Percentiles rank a stretch among this genome's conserved stretches.
phyloP scores from a whole-genome alignment of 1,284 basidiomycete species.

The Boletus albobrunnescens region DNA sequence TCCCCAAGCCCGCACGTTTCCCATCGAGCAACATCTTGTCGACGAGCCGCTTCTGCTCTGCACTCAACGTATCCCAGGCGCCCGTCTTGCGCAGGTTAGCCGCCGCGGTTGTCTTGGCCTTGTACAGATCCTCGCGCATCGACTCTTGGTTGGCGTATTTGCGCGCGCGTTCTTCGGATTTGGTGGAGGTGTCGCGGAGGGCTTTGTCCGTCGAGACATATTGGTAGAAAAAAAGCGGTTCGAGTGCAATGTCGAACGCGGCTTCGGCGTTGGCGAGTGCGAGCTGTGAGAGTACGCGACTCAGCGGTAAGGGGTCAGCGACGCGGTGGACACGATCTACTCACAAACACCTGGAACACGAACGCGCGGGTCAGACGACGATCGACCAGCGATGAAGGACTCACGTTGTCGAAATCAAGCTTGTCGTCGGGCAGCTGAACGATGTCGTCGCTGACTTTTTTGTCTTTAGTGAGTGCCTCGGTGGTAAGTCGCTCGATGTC shows the following conservation, averaged over 20 bases:
- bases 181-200: conserved; percentile 70
- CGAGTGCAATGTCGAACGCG: conserved; percentile 45
- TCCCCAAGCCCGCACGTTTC: conserved; percentile 68
- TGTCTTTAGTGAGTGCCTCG: conserved; percentile 55
- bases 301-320: too few species aligned
- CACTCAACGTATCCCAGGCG: conserved; percentile 52
- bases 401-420: conserved; percentile 56
- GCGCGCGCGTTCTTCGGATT: conserved; percentile 63
- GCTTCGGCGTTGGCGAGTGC: conserved; percentile 59
- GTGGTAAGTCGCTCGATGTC: conserved; percentile 58
- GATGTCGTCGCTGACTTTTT: conserved; percentile 55
- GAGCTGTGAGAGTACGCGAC: conserved; percentile 25
- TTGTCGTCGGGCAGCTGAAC: conserved; percentile 56
- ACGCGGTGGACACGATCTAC: conserved; percentile 27
- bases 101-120: conserved; percentile 64
- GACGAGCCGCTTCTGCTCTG: conserved; percentile 67
- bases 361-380: background rate
- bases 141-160: conserved; percentile 67
- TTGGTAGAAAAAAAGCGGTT: conserved; percentile 73
- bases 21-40: conserved; percentile 78
- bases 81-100: conserved; percentile 60
- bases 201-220: conserved; percentile 70
- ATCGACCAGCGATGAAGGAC: conserved; percentile 18
- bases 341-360: conserved; percentile 57
- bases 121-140: conserved; percentile 75